Base-by-base conservation (phyloP, 257 asterid species). In the Penstemon eatonii region DNA sequence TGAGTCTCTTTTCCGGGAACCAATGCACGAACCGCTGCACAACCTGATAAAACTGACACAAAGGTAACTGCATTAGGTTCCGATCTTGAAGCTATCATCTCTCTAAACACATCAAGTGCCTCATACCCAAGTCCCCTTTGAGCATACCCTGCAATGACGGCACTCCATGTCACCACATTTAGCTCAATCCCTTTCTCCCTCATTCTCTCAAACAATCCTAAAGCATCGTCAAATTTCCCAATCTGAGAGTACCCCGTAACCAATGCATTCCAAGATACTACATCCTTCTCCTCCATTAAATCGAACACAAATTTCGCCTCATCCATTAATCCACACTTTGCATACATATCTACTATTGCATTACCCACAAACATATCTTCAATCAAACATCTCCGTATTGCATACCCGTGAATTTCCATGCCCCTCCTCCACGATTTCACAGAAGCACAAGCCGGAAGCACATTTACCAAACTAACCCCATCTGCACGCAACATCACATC, bases 151-250 rank as follows among this genome's bases (percentile, higher is more conserved):
- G 97, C 81, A 76, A 92, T 92, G 56, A 92, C 91, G 66, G 98
- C 91, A 80, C 95, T 92, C 98, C 97, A 92, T 0, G 96, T 84
- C 59, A 89, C 92, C 52, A 92, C 98, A 69, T 92, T 85, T 79
- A 87, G 65, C 55, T 80, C 86, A 66, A 87, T 82, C 33, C 72
- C 46, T 64, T 76, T 78, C 67, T 72, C 82, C 56, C 86, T 80
- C 98, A 92, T 92, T 65, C 81, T 77, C 86, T 80, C 80, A 56
- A 92, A 82, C 67, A 89, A 74, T 46, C 81, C 79, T 61, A 86
- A 69, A 39, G 91, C 97, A 68, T 81, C 86, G 44, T 76, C 85
- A 66, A 86, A 87, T 62, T 70, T 80, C 70, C 97, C 97, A 47
- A 83, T 74, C 69, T 92, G 98, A 8, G 97, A 86, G 75, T 86